Percentiles rank a stretch among this genome's conserved stretches.
Evolutionary conservation across 345 rosid genomes (phyloP).

Genomic region (Theobroma cacao): DNA sequence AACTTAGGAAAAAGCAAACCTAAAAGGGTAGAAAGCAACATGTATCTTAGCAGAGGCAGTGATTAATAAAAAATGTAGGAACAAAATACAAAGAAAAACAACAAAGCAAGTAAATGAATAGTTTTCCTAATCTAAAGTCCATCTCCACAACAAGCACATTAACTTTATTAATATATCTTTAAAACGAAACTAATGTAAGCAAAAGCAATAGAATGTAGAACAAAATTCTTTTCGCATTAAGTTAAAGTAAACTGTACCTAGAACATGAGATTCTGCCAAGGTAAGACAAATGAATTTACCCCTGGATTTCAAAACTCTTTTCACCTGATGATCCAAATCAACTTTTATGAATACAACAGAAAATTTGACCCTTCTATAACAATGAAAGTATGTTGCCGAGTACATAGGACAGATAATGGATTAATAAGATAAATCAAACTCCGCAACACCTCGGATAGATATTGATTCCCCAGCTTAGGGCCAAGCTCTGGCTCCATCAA

Average conservation of each 20-base stretch:
- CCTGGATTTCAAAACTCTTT: conserved; percentile 62
- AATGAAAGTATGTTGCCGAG: background rate
- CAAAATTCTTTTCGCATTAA: background rate
- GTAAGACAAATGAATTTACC: conserved; percentile 89
- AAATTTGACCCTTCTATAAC: background rate
- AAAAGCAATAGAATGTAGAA: background rate
- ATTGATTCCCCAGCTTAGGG: conserved; percentile 61
- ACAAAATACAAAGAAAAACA: conserved; percentile 6
- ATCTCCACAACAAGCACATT: background rate
- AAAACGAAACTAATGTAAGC: background rate
- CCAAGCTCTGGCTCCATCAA: conserved; percentile 94
- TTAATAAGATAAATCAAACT: background rate
- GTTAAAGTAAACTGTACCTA: conserved; percentile 47
- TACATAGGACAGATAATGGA: background rate
- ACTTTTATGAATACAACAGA: conserved; percentile 13
- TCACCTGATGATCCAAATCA: conserved; percentile 47
- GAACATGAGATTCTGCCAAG: conserved; percentile 84
- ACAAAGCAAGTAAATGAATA: conserved; percentile 7
- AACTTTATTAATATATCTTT: background rate
- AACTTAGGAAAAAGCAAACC: conserved; percentile 80
- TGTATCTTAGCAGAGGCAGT: background rate
- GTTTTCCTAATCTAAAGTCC: background rate
- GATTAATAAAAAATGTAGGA: background rate
- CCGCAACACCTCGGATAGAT: conserved; percentile 68
- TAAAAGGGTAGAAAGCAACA: conserved; percentile 31